These are phyloP conservation scores for Phoenix dactylifera DNA, from an alignment of 176 grass and related monocot genomes.

Conservation along the genomic window DNA sequence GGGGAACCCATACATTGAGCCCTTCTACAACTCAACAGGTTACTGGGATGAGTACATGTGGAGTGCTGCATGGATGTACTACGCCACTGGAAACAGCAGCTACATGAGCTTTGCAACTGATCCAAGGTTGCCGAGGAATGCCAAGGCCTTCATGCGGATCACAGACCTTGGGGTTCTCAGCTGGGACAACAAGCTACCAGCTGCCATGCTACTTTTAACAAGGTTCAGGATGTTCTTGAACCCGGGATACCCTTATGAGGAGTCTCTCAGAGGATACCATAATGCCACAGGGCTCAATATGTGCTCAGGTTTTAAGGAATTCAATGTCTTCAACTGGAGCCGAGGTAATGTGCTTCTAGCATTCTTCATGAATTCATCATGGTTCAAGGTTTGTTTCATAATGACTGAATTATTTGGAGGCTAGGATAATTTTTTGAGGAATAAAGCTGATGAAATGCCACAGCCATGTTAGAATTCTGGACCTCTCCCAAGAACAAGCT, in stretches of 20 bases:
- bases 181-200: constrained; percentile 98
- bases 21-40: constrained; percentile 72
- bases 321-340: constrained; percentile 62
- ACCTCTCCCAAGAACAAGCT: too few relatives aligned
- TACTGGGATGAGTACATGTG: constrained; percentile 99
- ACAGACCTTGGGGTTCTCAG: constrained; percentile 76
- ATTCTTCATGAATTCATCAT: too few relatives aligned
- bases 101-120: constrained; percentile 74
- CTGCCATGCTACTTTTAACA: constrained; percentile 61
- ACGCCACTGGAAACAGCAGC: constrained; percentile 77
- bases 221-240: constrained; percentile 86
- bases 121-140: constrained; percentile 62
- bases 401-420: too few relatives aligned
- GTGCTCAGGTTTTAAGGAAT: constrained; percentile 64
- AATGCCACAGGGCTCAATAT: constrained; percentile 65
- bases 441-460: too few relatives aligned
- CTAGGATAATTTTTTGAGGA: too few relatives aligned
- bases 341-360: constrained; percentile 9
- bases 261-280: constrained; percentile 59
- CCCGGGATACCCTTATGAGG: constrained; percentile 87
- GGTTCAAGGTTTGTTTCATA: too few relatives aligned
- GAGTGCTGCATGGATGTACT: constrained; percentile 96
- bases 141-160: constrained; percentile 45
- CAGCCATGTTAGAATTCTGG: too few relatives aligned
- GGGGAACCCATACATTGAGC: constrained; percentile 36